phyloP scores from a whole-genome alignment of 441 rosid species.

The Gossypium davidsonii region DNA sequence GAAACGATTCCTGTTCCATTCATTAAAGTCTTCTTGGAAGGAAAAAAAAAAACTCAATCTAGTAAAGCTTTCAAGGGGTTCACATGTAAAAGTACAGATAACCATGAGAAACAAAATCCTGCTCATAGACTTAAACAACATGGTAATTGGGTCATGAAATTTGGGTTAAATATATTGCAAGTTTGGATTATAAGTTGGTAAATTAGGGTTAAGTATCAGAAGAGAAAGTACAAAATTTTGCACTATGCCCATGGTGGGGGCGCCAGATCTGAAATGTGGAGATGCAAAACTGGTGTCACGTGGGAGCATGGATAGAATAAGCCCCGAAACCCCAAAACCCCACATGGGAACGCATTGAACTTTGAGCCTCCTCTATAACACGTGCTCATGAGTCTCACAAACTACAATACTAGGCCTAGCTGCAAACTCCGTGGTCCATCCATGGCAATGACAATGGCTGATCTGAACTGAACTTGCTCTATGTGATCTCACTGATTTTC shows the following conservation, averaged over 20 bases:
- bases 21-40: slow-evolving; percentile 18
- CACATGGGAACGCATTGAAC: slow-evolving; percentile 32
- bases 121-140: not conserved
- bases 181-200: not conserved
- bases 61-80: slow-evolving; percentile 8
- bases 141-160: not conserved
- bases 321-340: slow-evolving; percentile 16
- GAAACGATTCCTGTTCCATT: slow-evolving; percentile 19
- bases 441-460: not conserved
- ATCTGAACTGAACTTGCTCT: not conserved
- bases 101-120: not conserved
- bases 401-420: not conserved
- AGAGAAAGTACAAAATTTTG: not conserved
- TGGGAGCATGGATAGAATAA: slow-evolving; percentile 17
- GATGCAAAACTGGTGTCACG: slow-evolving; percentile 12
- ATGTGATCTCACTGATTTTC: not conserved
- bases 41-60: not conserved
- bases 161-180: not conserved
- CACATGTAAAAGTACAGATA: not conserved
- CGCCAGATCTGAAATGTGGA: slow-evolving; percentile 1
- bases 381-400: slow-evolving; percentile 19
- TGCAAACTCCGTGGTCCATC: not conserved
- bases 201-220: not conserved
- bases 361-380: slow-evolving; percentile 31
- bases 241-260: not conserved